Evolutionary conservation across 2,329 filamentous ascomycete genomes (phyloP).

Genomic region (Tricladium varicosporioides): DNA sequence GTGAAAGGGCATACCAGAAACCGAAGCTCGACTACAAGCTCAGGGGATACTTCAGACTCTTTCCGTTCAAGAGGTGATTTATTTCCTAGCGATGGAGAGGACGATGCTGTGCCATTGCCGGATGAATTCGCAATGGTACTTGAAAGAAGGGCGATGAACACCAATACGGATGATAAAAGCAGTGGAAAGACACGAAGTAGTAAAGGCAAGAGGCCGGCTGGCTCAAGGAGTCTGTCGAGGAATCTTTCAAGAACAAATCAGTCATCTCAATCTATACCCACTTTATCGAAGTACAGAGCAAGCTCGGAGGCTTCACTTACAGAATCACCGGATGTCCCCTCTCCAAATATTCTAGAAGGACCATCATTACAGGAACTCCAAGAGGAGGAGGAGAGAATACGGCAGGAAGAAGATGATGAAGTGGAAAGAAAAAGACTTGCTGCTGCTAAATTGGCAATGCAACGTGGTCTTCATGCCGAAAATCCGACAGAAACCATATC

Average conservation of each 20-base stretch:
- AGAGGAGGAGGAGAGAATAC: conserved; percentile 48
- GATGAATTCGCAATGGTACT: conserved; percentile 88
- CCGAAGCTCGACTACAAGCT: conserved; percentile 76
- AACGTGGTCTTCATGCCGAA: conserved; percentile 43
- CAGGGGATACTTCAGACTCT: conserved; percentile 80
- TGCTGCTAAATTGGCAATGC: conserved; percentile 49
- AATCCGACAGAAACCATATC: conserved; percentile 34
- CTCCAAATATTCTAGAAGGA: conserved; percentile 39
- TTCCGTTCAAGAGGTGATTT: conserved; percentile 85
- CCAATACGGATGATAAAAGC: conserved; percentile 64
- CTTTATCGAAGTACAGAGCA: conserved; percentile 16
- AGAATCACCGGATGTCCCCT: conserved; percentile 29
- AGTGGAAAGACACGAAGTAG: conserved; percentile 63
- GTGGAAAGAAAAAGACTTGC: conserved; percentile 52
- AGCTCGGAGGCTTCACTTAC: conserved; percentile 34
- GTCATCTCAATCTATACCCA: conserved; percentile 27
- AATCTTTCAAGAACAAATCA: conserved; percentile 49
- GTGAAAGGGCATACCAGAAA: conserved; percentile 45
- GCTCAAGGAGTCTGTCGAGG: conserved; percentile 53
- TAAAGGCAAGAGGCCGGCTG: conserved; percentile 52
- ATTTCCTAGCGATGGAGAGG: conserved; percentile 81
- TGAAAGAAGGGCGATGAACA: conserved; percentile 62
- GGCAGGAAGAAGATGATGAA: conserved; percentile 50
- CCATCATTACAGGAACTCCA: conserved; percentile 52
- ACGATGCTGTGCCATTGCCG: conserved; percentile 88